Evolutionary conservation across 345 rosid genomes (phyloP).

Genomic region (Dipteronia sinensis): DNA sequence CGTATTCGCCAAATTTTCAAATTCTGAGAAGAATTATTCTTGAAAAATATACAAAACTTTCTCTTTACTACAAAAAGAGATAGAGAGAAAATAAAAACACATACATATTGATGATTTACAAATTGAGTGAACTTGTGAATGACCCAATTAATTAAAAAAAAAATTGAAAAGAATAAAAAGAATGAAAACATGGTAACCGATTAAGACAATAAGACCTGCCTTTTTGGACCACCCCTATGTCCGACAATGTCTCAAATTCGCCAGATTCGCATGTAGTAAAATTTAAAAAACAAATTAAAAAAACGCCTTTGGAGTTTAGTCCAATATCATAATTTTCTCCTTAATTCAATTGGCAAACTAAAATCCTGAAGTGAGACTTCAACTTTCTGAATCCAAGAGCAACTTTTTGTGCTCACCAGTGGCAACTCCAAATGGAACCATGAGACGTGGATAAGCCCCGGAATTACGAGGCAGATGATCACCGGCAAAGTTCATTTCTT

Average conservation of each 20-base stretch:
- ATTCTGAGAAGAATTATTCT: neutral
- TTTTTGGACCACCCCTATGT: neutral
- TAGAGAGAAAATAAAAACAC: neutral
- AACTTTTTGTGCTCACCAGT: constrained; percentile 14
- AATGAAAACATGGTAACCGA: neutral
- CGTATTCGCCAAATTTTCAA: neutral
- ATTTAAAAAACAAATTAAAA: too few relatives aligned
- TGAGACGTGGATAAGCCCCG: constrained; percentile 29
- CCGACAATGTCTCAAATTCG: too few relatives aligned
- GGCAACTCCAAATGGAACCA: constrained; percentile 33
- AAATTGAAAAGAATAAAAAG: constrained; percentile 15
- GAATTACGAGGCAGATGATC: constrained; percentile 15
- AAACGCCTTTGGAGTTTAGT: neutral
- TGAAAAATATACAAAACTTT: constrained; percentile 7
- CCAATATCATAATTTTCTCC: neutral
- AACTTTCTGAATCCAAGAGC: neutral
- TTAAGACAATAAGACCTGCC: neutral
- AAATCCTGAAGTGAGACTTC: neutral
- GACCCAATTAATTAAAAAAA: too few relatives aligned
- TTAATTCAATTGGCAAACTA: constrained; percentile 1
- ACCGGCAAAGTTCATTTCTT: constrained; percentile 45
- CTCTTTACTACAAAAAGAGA: neutral
- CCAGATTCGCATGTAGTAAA: too few relatives aligned
- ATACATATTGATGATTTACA: neutral
- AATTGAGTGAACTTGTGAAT: too few relatives aligned